Conservation (phyloP, 331 rosid genomes). For the Acacia pycnantha region DNA sequence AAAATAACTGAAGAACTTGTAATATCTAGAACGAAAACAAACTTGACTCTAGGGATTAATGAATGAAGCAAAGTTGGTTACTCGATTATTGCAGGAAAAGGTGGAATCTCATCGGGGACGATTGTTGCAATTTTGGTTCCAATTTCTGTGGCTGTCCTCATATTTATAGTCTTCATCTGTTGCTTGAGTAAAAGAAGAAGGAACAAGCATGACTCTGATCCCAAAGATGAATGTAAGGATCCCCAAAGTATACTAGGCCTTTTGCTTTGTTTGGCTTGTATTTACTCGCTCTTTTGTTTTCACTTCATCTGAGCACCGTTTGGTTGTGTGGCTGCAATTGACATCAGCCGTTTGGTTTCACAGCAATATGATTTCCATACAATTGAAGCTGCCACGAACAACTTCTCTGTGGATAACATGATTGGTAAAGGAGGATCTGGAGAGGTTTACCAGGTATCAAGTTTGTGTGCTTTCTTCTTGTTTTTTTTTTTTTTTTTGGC, state of each 20-base stretch:
- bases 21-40: too few relatives aligned
- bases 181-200: slow-evolving; percentile 19
- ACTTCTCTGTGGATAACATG: neutral
- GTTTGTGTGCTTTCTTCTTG: too few relatives aligned
- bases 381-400: neutral
- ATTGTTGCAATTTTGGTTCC: slow-evolving; percentile 26
- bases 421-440: neutral
- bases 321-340: neutral
- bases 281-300: too few relatives aligned
- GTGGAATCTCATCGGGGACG: slow-evolving; percentile 14
- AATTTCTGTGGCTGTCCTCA: slow-evolving; percentile 15
- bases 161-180: slow-evolving; percentile 18
- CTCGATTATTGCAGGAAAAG: neutral
- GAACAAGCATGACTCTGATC: slow-evolving; percentile 6
- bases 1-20: neutral
- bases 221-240: slow-evolving; percentile 11
- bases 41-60: too few relatives aligned
- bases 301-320: neutral
- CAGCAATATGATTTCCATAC: neutral
- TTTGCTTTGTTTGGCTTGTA: neutral
- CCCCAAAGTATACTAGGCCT: neutral
- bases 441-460: too few relatives aligned
- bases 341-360: neutral
- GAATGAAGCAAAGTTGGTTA: too few relatives aligned
- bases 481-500: too few relatives aligned